phyloP scores from a whole-genome alignment of 2,329 filamentous ascomycete genomes.

The Sclerotinia minor region DNA sequence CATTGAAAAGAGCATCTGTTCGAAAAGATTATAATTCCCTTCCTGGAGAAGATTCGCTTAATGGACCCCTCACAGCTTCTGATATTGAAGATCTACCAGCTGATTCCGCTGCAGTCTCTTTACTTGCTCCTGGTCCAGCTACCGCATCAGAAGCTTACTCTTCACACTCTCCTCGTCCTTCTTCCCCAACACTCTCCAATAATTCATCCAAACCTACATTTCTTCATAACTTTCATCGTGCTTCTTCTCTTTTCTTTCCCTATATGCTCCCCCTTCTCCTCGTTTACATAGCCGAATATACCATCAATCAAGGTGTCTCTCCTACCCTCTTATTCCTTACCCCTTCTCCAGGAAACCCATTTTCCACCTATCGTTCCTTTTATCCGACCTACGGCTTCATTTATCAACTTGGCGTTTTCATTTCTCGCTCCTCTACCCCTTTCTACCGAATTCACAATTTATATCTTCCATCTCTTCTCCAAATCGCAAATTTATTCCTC shows the following conservation, averaged over 20 bases:
- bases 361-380: conserved; percentile 78
- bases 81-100: conserved; percentile 41
- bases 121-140: conserved; percentile 43
- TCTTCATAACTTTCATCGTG: conserved; percentile 60
- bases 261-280: conserved; percentile 89
- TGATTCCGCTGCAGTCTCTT: conserved; percentile 49
- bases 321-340: conserved; percentile 92
- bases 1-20: conserved; percentile 52
- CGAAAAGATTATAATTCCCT: conserved; percentile 54
- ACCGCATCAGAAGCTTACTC: conserved; percentile 47
- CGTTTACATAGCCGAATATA: conserved; percentile 95
- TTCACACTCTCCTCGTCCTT: conserved; percentile 32
- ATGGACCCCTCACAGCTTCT: conserved; percentile 12
- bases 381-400: conserved; percentile 95
- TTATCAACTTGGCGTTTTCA: conserved; percentile 93
- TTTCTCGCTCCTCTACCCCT: conserved; percentile 87
- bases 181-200: background rate
- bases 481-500: conserved; percentile 73
- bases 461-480: conserved; percentile 79
- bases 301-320: conserved; percentile 91
- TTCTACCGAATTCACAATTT: conserved; percentile 79
- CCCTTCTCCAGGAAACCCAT: conserved; percentile 73
- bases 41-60: conserved; percentile 42
- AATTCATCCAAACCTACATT: conserved; percentile 40
- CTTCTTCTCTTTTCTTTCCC: conserved; percentile 68